Base-by-base conservation (phyloP, 2,329 filamentous ascomycete species). In the Xylariales sp. region DNA sequence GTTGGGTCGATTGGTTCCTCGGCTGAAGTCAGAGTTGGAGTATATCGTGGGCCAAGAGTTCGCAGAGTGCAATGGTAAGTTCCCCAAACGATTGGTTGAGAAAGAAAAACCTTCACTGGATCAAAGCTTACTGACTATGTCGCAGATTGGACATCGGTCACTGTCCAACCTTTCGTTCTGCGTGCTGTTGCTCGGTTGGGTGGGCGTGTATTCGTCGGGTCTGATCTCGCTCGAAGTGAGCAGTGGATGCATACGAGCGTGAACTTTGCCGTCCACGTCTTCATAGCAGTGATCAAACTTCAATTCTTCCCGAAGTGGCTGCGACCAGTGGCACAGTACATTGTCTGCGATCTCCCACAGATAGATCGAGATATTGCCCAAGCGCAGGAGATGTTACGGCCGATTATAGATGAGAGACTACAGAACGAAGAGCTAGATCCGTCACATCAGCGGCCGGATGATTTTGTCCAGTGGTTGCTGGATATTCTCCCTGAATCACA, bases 111-210 rank as follows among this genome's bases (percentile, higher is more conserved):
- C n/a, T n/a, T n/a, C n/a, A n/a, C n/a, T 25, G 23, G 23, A 15
- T 20, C 12, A 5, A 12, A 16, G 17, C 23, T 33, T 33, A 19
- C n/a, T 20, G 14, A 28, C 7, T 10, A 11, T 12, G 13, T 11
- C 12, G 27, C 38, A 70, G 74, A 78, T 43, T 79, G 76, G 76
- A 76, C 69, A 1, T 52, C 71, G 0, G 66, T 77, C 35, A 69
- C 66, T 46, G 65, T 77, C 47, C 71, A 75, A 25, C 66, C 68
- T 0, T 70, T 77, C 40, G 59, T 73, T 29, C 60, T 78, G 3
- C 62, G 70, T 16, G 62, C 70, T 4, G 60, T 81, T 10, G 69
- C 75, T 6, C 68, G 74, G 2, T 49, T 80, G 16, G 76, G 72
- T 18, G 72, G 75, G 1, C 62, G 68, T 15, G 65, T 71, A 5